phyloP scores from a whole-genome alignment of 208 protist genomes.

The Acanthamoeba lenticulata region DNA sequence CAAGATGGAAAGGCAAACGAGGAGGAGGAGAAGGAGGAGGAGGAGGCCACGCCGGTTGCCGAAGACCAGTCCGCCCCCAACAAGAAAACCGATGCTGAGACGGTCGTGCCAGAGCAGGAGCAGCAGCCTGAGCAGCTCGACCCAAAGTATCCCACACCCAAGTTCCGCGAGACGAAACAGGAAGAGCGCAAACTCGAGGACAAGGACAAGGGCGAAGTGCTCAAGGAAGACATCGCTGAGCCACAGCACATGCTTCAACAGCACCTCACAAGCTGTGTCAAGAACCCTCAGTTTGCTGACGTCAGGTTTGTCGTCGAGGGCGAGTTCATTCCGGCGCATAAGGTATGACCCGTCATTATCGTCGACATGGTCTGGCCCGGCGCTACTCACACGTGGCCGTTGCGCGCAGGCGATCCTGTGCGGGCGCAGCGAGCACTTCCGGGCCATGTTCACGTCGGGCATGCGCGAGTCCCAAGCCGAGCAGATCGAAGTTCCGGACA shows the following conservation, averaged over 20 bases:
- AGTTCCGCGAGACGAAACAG: no score
- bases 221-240: not conserved
- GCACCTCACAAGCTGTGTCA: not conserved
- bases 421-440: slow-evolving; percentile 15
- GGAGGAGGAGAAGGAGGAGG: not conserved
- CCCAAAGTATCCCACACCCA: no score
- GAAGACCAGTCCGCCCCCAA: not conserved
- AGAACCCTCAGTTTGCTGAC: not conserved
- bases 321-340: slow-evolving; percentile 20
- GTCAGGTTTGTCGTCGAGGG: slow-evolving; percentile 15
- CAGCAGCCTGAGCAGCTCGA: no score
- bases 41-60: not conserved
- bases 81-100: no score
- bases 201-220: not conserved
- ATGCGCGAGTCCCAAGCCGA: slow-evolving; percentile 38
- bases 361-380: no score
- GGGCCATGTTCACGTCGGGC: slow-evolving; percentile 49
- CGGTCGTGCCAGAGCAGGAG: no score
- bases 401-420: not conserved
- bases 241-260: not conserved
- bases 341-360: not conserved
- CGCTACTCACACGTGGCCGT: no score
- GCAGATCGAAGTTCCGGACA: not conserved
- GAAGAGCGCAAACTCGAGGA: no score
- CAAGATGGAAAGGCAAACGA: not conserved